These are phyloP conservation scores for Pythium apleroticum DNA, from an alignment of 352 stramenopile species.

Conservation along the genomic window DNA sequence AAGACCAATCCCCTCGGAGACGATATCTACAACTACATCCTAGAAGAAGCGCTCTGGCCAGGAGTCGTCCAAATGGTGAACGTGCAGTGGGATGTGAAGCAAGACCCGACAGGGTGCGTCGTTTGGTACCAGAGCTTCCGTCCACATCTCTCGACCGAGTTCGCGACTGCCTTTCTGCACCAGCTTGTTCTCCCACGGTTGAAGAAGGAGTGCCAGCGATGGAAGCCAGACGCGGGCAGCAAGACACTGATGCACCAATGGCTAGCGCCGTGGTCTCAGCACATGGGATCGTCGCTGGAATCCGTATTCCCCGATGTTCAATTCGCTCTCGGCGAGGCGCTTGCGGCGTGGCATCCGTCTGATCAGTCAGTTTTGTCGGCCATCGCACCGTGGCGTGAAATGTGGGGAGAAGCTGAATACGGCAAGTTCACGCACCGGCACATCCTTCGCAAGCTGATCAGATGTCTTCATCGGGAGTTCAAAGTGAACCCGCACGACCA, in stretches of 20 bases:
- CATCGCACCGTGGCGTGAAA: conserved; percentile 63
- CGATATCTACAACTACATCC: conserved; percentile 75
- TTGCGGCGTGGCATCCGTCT: conserved; percentile 83
- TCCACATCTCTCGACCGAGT: conserved; percentile 48
- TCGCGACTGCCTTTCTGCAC: conserved; percentile 53
- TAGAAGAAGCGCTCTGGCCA: conserved; percentile 78
- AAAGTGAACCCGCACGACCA: conserved; percentile 74
- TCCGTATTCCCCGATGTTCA: conserved; percentile 73
- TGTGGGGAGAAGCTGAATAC: conserved; percentile 82
- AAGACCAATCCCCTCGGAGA: conserved; percentile 54
- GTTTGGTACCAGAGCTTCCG: conserved; percentile 48
- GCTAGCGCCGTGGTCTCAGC: conserved; percentile 65
- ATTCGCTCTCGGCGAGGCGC: conserved; percentile 50
- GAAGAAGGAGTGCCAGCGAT: conserved; percentile 67
- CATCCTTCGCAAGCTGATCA: conserved; percentile 72
- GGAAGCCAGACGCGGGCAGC: conserved; percentile 46
- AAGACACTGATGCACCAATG: conserved; percentile 70
- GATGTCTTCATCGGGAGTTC: conserved; percentile 82
- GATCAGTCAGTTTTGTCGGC: conserved; percentile 63
- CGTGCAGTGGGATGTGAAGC: conserved; percentile 57
- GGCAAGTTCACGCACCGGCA: conserved; percentile 83
- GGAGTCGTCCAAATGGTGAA: conserved; percentile 66
- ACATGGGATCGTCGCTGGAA: conserved; percentile 45
- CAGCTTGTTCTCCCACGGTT: conserved; percentile 69
- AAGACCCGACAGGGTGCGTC: conserved; percentile 37